phyloP scores from a whole-genome alignment of 208 protist species.

The Angomonas ambiguus region DNA sequence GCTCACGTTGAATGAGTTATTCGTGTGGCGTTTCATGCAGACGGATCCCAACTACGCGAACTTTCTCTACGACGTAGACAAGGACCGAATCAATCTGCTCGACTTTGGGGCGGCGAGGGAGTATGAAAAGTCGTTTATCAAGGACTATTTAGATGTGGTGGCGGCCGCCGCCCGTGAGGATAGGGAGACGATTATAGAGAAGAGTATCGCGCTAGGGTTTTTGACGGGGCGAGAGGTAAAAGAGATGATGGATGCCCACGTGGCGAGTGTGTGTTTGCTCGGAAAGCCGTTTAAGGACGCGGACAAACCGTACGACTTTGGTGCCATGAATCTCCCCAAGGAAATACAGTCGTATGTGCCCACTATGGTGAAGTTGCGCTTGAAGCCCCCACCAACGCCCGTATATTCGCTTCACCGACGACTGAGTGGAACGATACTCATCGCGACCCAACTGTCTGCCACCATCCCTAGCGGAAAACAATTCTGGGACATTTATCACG shows the following conservation, averaged over 20 bases:
- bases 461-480: conserved; percentile 59
- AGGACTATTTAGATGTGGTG: conserved; percentile 92
- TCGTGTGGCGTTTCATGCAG: conserved; percentile 96
- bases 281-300: conserved; percentile 85
- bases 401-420: conserved; percentile 96
- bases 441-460: conserved; percentile 89
- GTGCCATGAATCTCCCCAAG: conserved; percentile 69
- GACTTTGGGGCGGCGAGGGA: conserved; percentile 94
- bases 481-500: conserved; percentile 73
- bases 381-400: conserved; percentile 83
- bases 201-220: conserved; percentile 92
- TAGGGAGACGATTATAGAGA: conserved; percentile 70
- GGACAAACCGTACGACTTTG: conserved; percentile 84
- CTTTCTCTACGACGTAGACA: conserved; percentile 90
- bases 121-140: conserved; percentile 81
- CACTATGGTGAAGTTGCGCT: conserved; percentile 91
- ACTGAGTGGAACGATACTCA: conserved; percentile 91
- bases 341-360: conserved; percentile 84
- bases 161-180: conserved; percentile 74
- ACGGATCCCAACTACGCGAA: conserved; percentile 97
- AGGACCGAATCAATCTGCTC: conserved; percentile 57
- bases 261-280: conserved; percentile 80
- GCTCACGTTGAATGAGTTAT: conserved; percentile 90
- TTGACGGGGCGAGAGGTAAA: conserved; percentile 92
- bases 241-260: conserved; percentile 91